Conservation (phyloP, 2,329 filamentous ascomycete species). For the Mycosphaerella sp. region DNA sequence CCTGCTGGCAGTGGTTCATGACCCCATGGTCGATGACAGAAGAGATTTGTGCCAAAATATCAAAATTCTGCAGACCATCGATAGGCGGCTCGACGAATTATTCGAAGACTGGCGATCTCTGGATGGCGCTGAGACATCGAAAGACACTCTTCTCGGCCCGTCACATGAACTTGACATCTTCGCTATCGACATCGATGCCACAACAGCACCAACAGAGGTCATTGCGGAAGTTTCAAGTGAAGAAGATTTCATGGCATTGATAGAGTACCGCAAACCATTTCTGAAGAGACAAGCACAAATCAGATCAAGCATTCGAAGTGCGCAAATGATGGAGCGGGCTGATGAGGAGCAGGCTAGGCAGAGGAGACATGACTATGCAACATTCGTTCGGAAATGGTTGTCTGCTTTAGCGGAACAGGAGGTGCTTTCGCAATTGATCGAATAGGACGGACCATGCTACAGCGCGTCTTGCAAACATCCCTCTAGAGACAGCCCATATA, state of each 20-base stretch:
- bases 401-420: conserved; percentile 62
- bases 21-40: conserved; percentile 50
- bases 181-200: conserved; percentile 32
- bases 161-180: conserved; percentile 25
- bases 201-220: conserved; percentile 26
- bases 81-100: conserved; percentile 36
- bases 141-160: conserved; percentile 18
- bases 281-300: conserved; percentile 36
- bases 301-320: conserved; percentile 3
- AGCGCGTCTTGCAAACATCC: no score
- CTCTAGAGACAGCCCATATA: no score
- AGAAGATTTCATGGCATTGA: conserved; percentile 29
- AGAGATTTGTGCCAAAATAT: conserved; percentile 41
- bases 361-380: conserved; percentile 57
- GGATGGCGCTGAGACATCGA: conserved; percentile 23
- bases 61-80: conserved; percentile 38
- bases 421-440: conserved; percentile 42
- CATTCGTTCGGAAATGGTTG: conserved; percentile 61
- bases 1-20: conserved; percentile 66
- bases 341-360: conserved; percentile 50
- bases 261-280: conserved; percentile 37
- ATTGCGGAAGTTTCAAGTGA: conserved; percentile 23
- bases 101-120: conserved; percentile 42
- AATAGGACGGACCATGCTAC: background rate
- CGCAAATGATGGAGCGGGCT: conserved; percentile 36